Conservation (phyloP, 2,329 filamentous ascomycete genomes). For the Aspergillus tubingensis region DNA sequence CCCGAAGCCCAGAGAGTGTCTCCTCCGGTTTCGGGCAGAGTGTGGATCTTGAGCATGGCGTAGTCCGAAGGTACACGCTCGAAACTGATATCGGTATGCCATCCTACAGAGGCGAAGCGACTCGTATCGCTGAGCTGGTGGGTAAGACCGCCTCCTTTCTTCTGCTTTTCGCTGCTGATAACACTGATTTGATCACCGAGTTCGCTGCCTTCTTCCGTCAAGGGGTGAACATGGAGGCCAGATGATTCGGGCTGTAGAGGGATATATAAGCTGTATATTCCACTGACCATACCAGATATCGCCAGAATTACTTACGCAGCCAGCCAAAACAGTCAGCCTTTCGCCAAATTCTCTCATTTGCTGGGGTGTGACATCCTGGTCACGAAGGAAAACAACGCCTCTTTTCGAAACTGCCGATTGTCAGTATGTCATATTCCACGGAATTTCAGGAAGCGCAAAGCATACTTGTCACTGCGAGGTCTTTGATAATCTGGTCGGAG, state of each 20-base stretch:
- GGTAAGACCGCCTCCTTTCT: conserved; percentile 42
- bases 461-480: conserved; percentile 66
- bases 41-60: conserved; percentile 58
- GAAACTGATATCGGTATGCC: conserved; percentile 65
- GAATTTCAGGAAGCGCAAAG: conserved; percentile 33
- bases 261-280: not conserved
- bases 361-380: conserved; percentile 61
- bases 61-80: conserved; percentile 67
- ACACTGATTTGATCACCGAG: conserved; percentile 63
- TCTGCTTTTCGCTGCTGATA: conserved; percentile 60
- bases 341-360: conserved; percentile 61
- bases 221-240: conserved; percentile 61
- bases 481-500: conserved; percentile 63
- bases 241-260: conserved; percentile 52
- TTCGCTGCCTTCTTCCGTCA: conserved; percentile 59
- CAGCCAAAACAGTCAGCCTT: conserved; percentile 47
- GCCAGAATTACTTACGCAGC: conserved; percentile 34
- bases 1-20: conserved; percentile 69
- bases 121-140: conserved; percentile 37
- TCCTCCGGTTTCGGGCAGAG: conserved; percentile 58
- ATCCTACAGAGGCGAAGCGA: conserved; percentile 48
- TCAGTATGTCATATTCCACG: not conserved
- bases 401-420: conserved; percentile 60
- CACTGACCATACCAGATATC: not conserved
- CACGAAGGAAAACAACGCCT: conserved; percentile 71